Evolutionary conservation across 140 eudicot genomes (phyloP), one percentile per base, ranked within the genome.

Genomic region (Flaveria floridana): DNA sequence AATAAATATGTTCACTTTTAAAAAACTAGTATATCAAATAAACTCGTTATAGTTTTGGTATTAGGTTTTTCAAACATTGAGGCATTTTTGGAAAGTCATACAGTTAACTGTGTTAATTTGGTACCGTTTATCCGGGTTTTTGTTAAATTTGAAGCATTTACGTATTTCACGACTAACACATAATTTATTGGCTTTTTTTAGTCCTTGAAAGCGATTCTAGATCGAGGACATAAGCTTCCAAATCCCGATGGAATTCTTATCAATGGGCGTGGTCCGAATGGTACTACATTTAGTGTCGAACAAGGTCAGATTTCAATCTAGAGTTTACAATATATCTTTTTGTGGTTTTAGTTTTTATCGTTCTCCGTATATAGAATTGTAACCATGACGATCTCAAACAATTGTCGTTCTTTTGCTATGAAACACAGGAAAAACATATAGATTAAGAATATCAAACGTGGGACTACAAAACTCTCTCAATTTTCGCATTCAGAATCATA

Each of bases 181-280:
- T 34, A 34, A 34, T 4, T 34, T 34, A 34, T 34, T 34, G 41
- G 41, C 41, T 3, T 34, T 34, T 34, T 73, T 23, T 69, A 94
- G 99, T 23, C n/a, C 25, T 74, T 94, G 82, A 86, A 78, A 72
- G 81, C 81, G 59, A 85, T 82, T 57, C 84, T 90, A 42, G 99
- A 91, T 56, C 48, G 83, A 39, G 99, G 99, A 50, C 84, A 81
- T 47, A 90, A 84, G 78, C 84, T 94, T 39, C 92, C 86, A 2
- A 82, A 55, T 55, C 99, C 99, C 1, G 95, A 90, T 70, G 97
- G 95, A 14, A 83, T 94, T 74, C 97, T 94, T 64, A 88, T 94
- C 73, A 94, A 94, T 61, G 99, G 99, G 0, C 96, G 86, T 16
- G 98, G 96, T 12, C 79, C 95, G 25, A 85, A 83, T 78, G 95